Conservation (phyloP, 768 basidiomycete species). For the Xanthoconium purpureum region DNA sequence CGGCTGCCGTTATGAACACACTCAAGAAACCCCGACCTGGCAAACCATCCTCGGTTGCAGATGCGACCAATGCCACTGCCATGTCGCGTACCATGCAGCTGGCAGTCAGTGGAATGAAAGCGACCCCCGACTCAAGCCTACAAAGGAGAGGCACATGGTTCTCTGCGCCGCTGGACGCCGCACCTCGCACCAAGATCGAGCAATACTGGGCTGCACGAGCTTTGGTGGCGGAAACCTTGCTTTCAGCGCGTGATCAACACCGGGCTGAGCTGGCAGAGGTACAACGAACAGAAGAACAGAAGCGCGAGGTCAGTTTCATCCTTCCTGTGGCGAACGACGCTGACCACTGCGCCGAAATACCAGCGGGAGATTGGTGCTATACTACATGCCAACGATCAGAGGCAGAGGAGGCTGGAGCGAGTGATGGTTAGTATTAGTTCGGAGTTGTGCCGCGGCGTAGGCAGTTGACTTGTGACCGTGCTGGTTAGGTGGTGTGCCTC, state of each 20-base stretch:
- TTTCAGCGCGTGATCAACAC: constrained; percentile 48
- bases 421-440: constrained; percentile 43
- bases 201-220: constrained; percentile 72
- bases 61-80: background rate
- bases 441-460: constrained; percentile 1
- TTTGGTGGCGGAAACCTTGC: constrained; percentile 58
- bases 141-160: constrained; percentile 12
- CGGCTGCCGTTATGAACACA: constrained; percentile 18
- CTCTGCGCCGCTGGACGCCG: constrained; percentile 18
- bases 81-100: constrained; percentile 34
- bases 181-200: constrained; percentile 36
- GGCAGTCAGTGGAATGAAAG: constrained; percentile 15
- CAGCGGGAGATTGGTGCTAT: constrained; percentile 45
- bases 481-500: constrained; percentile 20
- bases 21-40: constrained; percentile 20
- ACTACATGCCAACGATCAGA: constrained; percentile 42
- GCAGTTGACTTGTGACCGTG: constrained; percentile 16
- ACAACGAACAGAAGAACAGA: constrained; percentile 41
- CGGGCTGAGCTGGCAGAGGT: constrained; percentile 46
- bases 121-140: background rate
- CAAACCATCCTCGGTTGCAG: background rate
- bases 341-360: background rate
- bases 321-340: background rate
- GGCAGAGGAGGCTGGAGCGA: constrained; percentile 48
- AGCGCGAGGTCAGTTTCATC: constrained; percentile 43